These are phyloP conservation scores for Paramecium sonneborni DNA, from an alignment of 73 alveolate genomes.

Conservation along the genomic window DNA sequence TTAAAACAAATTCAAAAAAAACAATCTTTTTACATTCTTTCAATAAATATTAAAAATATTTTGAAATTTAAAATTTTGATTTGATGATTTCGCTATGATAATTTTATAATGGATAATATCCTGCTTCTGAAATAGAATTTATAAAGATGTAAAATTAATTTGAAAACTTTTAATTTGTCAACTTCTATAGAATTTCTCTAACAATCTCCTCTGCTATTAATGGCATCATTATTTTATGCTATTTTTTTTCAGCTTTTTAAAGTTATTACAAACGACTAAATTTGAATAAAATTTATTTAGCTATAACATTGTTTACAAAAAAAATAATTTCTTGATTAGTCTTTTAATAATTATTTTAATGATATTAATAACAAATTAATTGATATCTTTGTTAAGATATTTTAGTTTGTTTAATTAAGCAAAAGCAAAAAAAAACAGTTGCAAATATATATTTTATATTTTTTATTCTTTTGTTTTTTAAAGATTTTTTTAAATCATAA, in stretches of 20 bases:
- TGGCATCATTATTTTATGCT: not conserved
- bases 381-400: conserved; percentile 12
- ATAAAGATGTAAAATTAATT: conserved; percentile 4
- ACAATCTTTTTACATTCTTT: not conserved
- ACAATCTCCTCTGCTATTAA: conserved; percentile 39
- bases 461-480: not conserved
- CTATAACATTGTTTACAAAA: conserved; percentile 27
- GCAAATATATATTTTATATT: not conserved
- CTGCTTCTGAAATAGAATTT: conserved; percentile 5
- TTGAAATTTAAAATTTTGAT: not conserved
- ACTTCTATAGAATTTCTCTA: not conserved
- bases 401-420: not conserved
- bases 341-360: not conserved
- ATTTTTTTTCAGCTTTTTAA: conserved; percentile 15
- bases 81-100: conserved; percentile 11
- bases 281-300: conserved; percentile 12
- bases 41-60: not conserved
- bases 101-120: conserved; percentile 40
- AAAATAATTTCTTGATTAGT: not conserved
- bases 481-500: not conserved
- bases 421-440: conserved; percentile 10
- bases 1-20: not conserved
- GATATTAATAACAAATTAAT: not conserved
- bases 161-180: not conserved
- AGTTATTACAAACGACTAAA: not conserved